Evolutionary conservation across 495 filamentous ascomycete species (phyloP).

Genomic region (Oidiodendron maius): DNA sequence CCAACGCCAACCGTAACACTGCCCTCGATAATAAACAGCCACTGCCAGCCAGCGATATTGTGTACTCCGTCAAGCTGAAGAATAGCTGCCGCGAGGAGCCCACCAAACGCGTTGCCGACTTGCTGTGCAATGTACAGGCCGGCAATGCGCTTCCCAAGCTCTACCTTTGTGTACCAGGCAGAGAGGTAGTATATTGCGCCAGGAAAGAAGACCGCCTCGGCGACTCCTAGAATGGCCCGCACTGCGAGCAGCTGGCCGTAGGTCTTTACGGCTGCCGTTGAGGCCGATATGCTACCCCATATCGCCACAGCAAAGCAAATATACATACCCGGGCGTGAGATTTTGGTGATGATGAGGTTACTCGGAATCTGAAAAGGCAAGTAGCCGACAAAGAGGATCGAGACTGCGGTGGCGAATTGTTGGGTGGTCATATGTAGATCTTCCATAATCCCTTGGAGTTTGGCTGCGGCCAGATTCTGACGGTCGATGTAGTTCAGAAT

Average conservation of each 20-base stretch:
- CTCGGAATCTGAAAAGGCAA: slow-evolving; percentile 48
- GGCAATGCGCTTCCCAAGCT: slow-evolving; percentile 17
- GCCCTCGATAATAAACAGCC: slow-evolving; percentile 49
- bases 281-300: slow-evolving; percentile 47
- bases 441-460: slow-evolving; percentile 61
- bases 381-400: slow-evolving; percentile 35
- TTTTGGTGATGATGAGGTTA: slow-evolving; percentile 55
- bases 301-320: slow-evolving; percentile 44
- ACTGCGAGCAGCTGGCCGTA: slow-evolving; percentile 28
- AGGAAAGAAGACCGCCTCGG: slow-evolving; percentile 34
- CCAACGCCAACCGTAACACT: slow-evolving; percentile 39
- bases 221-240: slow-evolving; percentile 32
- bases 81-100: slow-evolving; percentile 39
- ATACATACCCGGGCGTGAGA: slow-evolving; percentile 38
- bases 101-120: slow-evolving; percentile 50
- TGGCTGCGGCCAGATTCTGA: slow-evolving; percentile 65
- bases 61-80: slow-evolving; percentile 34
- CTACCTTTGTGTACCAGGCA: slow-evolving; percentile 21
- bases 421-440: slow-evolving; percentile 55
- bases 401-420: slow-evolving; percentile 56
- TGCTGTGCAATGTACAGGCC: slow-evolving; percentile 10
- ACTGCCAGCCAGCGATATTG: slow-evolving; percentile 42
- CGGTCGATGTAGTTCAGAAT: slow-evolving; percentile 37
- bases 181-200: slow-evolving; percentile 24
- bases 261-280: slow-evolving; percentile 39